These are phyloP conservation scores for Aspergillus olivimuriae DNA, from an alignment of 495 filamentous ascomycete genomes.

Conservation along the genomic window DNA sequence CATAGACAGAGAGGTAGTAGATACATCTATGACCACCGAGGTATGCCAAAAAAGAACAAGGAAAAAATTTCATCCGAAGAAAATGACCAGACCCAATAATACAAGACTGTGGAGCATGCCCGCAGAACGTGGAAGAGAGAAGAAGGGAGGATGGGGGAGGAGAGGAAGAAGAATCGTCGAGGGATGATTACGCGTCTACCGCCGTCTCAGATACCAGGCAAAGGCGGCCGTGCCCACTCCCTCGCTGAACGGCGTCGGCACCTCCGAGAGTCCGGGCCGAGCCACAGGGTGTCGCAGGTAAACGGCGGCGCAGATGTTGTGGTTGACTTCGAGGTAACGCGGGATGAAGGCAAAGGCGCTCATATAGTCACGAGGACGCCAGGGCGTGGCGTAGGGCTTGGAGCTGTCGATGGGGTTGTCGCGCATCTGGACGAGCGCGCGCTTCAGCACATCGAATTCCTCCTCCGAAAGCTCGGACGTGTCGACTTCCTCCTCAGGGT, in stretches of 20 bases:
- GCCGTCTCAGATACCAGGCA: constrained; percentile 90
- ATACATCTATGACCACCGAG: constrained; percentile 18
- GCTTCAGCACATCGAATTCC: constrained; percentile 37
- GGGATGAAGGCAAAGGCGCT: constrained; percentile 90
- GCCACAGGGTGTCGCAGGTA: constrained; percentile 94
- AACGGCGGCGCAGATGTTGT: constrained; percentile 89
- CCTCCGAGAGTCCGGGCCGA: constrained; percentile 78
- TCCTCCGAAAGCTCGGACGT: constrained; percentile 32
- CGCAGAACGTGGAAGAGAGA: constrained; percentile 13
- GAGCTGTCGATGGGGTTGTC: constrained; percentile 68
- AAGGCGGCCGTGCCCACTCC: constrained; percentile 68
- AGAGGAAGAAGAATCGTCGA: constrained; percentile 8
- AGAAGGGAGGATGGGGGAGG: constrained; percentile 10
- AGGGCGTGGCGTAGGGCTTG: constrained; percentile 88
- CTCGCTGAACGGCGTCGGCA: constrained; percentile 74
- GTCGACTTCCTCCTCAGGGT: constrained; percentile 32
- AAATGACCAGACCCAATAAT: constrained; percentile 34
- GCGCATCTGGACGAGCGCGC: constrained; percentile 47
- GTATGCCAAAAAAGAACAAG: constrained; percentile 22
- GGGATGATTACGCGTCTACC: constrained; percentile 25
- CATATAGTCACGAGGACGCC: constrained; percentile 85
- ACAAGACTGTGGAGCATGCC: constrained; percentile 22
- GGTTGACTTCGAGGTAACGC: constrained; percentile 93
- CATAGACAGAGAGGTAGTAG: constrained; percentile 5
- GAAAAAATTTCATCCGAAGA: constrained; percentile 13